A percentile compares a stretch with the other conserved stretches of the same genome.
Evolutionary conservation across 148 eudicot genomes (phyloP).

Genomic region (Polygonum aviculare): DNA sequence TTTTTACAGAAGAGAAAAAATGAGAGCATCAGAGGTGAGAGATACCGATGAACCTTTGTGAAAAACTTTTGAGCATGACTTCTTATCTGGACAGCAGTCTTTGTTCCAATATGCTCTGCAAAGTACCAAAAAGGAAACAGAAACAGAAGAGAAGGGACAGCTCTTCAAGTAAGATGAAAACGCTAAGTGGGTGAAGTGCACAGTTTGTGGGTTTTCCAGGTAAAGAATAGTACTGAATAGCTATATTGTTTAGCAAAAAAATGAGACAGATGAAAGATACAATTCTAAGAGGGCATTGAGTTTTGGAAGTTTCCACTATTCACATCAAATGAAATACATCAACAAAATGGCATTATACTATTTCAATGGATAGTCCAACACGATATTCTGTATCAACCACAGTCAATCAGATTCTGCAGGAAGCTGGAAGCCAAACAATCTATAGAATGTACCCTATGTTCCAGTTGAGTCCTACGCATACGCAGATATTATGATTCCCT

Average conservation of each 20-base stretch:
- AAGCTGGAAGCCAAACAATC: constrained; percentile 3
- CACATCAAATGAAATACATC: neutral
- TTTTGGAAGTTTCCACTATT: neutral
- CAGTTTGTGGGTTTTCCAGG: neutral
- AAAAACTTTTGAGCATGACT: constrained; percentile 99
- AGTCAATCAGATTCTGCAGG: neutral
- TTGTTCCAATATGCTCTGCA: constrained; percentile 94
- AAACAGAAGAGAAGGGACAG: constrained; percentile 25
- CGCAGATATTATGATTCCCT: neutral
- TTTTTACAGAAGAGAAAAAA: neutral
- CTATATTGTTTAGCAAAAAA: neutral
- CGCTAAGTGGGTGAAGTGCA: neutral
- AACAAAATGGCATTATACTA: neutral
- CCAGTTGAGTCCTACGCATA: neutral
- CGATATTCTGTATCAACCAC: neutral
- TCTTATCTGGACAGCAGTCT: constrained; percentile 99
- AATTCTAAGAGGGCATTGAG: neutral
- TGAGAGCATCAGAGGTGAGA: constrained; percentile 19
- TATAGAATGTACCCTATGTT: neutral
- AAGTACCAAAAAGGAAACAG: constrained; percentile 14
- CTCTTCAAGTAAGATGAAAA: constrained; percentile 37
- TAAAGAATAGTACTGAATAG: neutral
- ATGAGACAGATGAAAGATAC: neutral
- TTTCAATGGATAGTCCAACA: neutral
- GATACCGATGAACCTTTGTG: constrained; percentile 77